Evolutionary conservation across 306 rosid species (phyloP).

Genomic region (Urtica urens): DNA sequence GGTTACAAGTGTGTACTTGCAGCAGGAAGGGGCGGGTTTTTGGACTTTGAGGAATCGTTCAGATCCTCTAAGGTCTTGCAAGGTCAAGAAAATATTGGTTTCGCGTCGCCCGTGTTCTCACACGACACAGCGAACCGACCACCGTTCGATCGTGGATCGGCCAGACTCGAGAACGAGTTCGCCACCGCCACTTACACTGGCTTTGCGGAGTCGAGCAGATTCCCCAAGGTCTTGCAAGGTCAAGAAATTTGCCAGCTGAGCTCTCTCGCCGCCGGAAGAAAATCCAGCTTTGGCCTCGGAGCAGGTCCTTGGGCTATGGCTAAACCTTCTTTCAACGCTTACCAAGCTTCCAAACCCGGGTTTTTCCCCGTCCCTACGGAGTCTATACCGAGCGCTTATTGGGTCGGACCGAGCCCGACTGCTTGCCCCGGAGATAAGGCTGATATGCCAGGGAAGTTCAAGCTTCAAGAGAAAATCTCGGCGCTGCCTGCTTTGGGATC

Average conservation of each 20-base stretch:
- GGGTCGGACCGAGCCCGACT: constrained; percentile 35
- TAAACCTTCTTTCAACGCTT: constrained; percentile 42
- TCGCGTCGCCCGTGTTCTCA: constrained; percentile 69
- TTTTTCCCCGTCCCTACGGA: constrained; percentile 40
- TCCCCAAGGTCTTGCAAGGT: constrained; percentile 98
- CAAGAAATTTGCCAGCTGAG: constrained; percentile 88
- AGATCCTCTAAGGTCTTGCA: constrained; percentile 99
- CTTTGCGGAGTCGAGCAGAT: constrained; percentile 56
- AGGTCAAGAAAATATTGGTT: constrained; percentile 99
- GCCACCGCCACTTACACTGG: constrained; percentile 59
- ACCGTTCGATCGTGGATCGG: constrained; percentile 36
- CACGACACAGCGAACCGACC: constrained; percentile 61
- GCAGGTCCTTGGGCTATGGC: constrained; percentile 57
- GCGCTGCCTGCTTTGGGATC: constrained; percentile 33
- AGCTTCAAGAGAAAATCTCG: constrained; percentile 36
- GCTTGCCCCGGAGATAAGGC: constrained; percentile 32
- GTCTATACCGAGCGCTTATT: constrained; percentile 40
- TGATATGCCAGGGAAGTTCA: constrained; percentile 34
- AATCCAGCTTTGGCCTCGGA: constrained; percentile 41
- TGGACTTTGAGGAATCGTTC: constrained; percentile 84
- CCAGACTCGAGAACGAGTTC: constrained; percentile 49
- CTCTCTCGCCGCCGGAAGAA: constrained; percentile 52
- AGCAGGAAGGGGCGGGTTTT: constrained; percentile 57
- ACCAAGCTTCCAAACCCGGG: constrained; percentile 43
- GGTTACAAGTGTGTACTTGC: too few species aligned